A percentile compares a stretch with the other conserved stretches of the same genome.
Evolutionary conservation across 192 early-diverging fungal genomes (phyloP).

Genomic region (Dissophora ornata): DNA sequence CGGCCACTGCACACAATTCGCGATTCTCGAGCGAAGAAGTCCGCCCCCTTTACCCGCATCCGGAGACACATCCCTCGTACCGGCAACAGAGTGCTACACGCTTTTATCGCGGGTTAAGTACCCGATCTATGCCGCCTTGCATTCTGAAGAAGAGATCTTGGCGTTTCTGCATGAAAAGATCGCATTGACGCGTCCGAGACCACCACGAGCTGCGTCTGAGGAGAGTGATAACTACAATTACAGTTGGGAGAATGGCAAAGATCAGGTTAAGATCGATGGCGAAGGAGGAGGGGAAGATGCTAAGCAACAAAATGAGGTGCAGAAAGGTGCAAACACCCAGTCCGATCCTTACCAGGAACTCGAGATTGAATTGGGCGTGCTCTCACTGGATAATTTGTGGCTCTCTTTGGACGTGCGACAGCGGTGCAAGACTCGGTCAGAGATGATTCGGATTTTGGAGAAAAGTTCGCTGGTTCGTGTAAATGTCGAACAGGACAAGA

Average conservation of each 20-base stretch:
- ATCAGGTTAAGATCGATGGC: not conserved
- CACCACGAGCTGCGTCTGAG: not conserved
- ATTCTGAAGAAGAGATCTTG: constrained; percentile 47
- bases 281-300: not conserved
- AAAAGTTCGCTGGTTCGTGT: constrained; percentile 31
- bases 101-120: constrained; percentile 61
- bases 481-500: constrained; percentile 10
- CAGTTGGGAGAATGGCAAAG: not conserved
- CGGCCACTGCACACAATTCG: constrained; percentile 82
- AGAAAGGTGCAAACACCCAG: not conserved
- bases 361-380: constrained; percentile 24
- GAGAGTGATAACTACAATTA: not conserved
- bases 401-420: constrained; percentile 53
- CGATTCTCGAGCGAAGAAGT: constrained; percentile 71
- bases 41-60: too few relatives aligned
- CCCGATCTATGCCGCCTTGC: constrained; percentile 60
- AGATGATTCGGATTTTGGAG: constrained; percentile 41
- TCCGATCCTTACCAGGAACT: not conserved
- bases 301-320: too few relatives aligned
- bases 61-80: too few relatives aligned
- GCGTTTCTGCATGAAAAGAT: constrained; percentile 52
- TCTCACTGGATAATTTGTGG: constrained; percentile 22
- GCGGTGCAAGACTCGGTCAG: constrained; percentile 57
- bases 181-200: constrained; percentile 25
- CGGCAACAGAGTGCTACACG: constrained; percentile 17